Conservation (phyloP, 2,329 filamentous ascomycete genomes). For the Chaetomiaceae sp. region DNA sequence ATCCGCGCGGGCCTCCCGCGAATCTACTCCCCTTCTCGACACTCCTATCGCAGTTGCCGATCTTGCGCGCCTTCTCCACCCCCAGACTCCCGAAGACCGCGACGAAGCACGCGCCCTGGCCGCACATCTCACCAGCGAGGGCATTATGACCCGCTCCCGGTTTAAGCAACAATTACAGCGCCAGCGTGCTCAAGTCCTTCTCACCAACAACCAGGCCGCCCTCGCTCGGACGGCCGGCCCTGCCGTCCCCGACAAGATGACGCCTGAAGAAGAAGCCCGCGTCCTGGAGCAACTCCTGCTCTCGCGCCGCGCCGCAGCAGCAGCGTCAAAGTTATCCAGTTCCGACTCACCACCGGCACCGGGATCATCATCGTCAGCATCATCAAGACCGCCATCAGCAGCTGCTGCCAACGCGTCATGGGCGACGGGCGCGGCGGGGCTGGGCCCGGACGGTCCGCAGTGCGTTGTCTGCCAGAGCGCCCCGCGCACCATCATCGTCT, state of each 20-base stretch:
- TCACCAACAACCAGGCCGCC: constrained; percentile 34
- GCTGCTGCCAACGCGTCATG: constrained; percentile 35
- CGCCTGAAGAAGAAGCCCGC: constrained; percentile 53
- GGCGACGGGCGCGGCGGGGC: constrained; percentile 65
- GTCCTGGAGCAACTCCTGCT: constrained; percentile 56
- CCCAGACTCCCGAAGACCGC: constrained; percentile 67
- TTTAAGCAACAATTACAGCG: constrained; percentile 63
- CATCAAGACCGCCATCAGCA: neutral
- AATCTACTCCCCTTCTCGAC: constrained; percentile 55
- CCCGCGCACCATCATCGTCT: constrained; percentile 85
- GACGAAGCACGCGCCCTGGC: constrained; percentile 77
- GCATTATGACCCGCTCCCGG: constrained; percentile 73
- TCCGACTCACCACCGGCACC: neutral
- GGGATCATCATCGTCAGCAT: neutral
- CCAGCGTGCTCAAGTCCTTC: constrained; percentile 63
- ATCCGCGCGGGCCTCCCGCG: constrained; percentile 31
- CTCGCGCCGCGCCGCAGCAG: constrained; percentile 37
- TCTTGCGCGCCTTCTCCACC: constrained; percentile 76
- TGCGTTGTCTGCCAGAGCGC: constrained; percentile 89
- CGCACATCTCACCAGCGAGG: constrained; percentile 65
- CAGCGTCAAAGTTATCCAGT: neutral
- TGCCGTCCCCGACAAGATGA: constrained; percentile 37
- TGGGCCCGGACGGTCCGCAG: constrained; percentile 66
- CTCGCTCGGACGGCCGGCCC: constrained; percentile 20
- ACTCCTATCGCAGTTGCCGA: constrained; percentile 58